Conservation (phyloP, 371 early-diverging fungal genomes). For the Apophysomyces variabilis region DNA sequence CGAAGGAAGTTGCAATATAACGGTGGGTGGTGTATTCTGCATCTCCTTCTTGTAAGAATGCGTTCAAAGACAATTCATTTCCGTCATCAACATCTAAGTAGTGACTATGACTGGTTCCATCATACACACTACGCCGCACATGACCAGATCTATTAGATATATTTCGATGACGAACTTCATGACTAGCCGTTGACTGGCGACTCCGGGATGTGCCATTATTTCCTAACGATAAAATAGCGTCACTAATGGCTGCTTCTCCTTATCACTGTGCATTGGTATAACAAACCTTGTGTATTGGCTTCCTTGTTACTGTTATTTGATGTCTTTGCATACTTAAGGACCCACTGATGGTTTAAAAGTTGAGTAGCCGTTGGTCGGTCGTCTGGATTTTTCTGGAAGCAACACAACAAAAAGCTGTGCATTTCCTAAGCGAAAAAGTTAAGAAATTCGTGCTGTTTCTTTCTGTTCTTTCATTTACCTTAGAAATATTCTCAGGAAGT, state of each 20-base stretch:
- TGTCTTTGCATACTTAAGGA: slow-evolving; percentile 47
- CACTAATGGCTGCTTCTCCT: not conserved
- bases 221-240: not conserved
- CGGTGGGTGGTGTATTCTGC: slow-evolving; percentile 38
- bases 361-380: slow-evolving; percentile 72
- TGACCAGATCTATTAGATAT: not conserved
- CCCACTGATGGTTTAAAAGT: slow-evolving; percentile 78
- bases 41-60: slow-evolving; percentile 14
- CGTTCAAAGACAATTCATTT: not conserved
- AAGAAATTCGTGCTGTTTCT: not conserved
- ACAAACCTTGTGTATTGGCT: slow-evolving; percentile 5
- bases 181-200: not conserved
- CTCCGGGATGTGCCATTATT: not conserved
- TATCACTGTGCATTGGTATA: slow-evolving; percentile 13
- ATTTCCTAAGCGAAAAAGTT: slow-evolving; percentile 50
- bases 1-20: slow-evolving; percentile 43
- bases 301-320: slow-evolving; percentile 18
- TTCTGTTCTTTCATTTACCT: slow-evolving; percentile 27
- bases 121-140: not conserved
- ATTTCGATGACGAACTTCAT: not conserved
- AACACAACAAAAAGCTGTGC: slow-evolving; percentile 71
- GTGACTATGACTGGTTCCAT: not conserved
- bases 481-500: slow-evolving; percentile 78
- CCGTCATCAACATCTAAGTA: not conserved
- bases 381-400: slow-evolving; percentile 82